phyloP scores from a whole-genome alignment of 495 filamentous ascomycete genomes.

The Hypoxylon trugodes region DNA sequence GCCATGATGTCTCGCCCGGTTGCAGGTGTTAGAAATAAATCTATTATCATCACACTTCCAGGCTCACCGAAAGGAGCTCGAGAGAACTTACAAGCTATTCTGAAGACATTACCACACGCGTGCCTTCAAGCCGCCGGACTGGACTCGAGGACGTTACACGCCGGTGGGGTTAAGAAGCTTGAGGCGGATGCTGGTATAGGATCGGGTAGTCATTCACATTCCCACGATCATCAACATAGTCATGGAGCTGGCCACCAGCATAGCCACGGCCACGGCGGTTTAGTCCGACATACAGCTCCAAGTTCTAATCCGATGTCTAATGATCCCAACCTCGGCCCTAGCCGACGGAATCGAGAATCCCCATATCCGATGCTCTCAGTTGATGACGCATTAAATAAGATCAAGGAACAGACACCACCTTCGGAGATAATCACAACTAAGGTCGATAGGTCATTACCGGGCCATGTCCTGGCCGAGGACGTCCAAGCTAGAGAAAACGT shows the following conservation, averaged over 20 bases:
- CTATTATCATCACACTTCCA: slow-evolving; percentile 88
- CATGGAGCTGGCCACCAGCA: slow-evolving; percentile 54
- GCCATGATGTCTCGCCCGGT: slow-evolving; percentile 98
- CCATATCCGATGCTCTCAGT: slow-evolving; percentile 95
- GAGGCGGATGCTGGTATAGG: slow-evolving; percentile 81
- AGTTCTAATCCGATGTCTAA: slow-evolving; percentile 73
- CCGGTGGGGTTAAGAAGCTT: slow-evolving; percentile 81
- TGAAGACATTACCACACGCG: slow-evolving; percentile 91
- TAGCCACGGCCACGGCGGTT: slow-evolving; percentile 69
- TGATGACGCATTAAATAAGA: slow-evolving; percentile 76
- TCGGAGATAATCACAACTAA: slow-evolving; percentile 62
- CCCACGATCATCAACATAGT: slow-evolving; percentile 43
- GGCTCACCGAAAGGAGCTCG: slow-evolving; percentile 96
- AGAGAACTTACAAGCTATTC: slow-evolving; percentile 91
- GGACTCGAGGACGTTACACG: slow-evolving; percentile 82
- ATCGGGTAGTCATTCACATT: slow-evolving; percentile 32
- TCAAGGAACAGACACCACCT: slow-evolving; percentile 72
- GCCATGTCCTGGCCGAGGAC: slow-evolving; percentile 82
- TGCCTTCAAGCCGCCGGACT: slow-evolving; percentile 87
- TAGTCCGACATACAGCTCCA: slow-evolving; percentile 75
- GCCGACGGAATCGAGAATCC: slow-evolving; percentile 77
- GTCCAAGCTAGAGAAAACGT: slow-evolving; percentile 82
- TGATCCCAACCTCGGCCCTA: slow-evolving; percentile 81
- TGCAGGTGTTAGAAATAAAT: slow-evolving; percentile 84
- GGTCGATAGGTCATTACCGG: slow-evolving; percentile 71